Evolutionary conservation across 2,329 filamentous ascomycete species (phyloP).

Genomic region (Ophiostoma triangulosporum): DNA sequence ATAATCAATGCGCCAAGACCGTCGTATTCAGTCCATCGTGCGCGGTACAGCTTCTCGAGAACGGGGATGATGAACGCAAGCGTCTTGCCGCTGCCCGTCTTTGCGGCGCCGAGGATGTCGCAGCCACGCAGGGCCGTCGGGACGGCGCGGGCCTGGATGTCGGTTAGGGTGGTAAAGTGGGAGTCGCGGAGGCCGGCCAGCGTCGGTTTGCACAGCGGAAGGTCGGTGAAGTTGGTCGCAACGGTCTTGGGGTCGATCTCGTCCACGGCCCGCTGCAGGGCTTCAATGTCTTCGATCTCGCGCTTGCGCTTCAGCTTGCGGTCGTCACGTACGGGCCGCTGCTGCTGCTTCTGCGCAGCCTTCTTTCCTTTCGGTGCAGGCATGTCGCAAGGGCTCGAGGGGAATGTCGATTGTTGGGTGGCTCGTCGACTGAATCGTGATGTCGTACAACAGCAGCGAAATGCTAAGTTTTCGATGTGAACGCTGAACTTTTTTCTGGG

Average conservation of each 20-base stretch:
- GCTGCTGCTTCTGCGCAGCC: conserved; percentile 2
- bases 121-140: conserved; percentile 71
- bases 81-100: conserved; percentile 94
- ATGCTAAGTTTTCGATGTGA: neutral
- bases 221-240: conserved; percentile 59
- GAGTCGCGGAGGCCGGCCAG: conserved; percentile 65
- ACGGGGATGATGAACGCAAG: conserved; percentile 85
- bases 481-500: neutral
- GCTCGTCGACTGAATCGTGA: neutral
- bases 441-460: neutral
- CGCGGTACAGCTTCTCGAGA: conserved; percentile 80
- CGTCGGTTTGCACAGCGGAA: conserved; percentile 77
- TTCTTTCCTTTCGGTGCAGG: conserved; percentile 6
- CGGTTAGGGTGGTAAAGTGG: conserved; percentile 81
- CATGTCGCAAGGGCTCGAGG: conserved; percentile 2
- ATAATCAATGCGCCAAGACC: conserved; percentile 87
- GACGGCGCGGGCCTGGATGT: conserved; percentile 83
- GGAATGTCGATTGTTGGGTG: neutral
- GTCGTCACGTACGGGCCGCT: conserved; percentile 9
- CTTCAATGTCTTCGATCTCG: conserved; percentile 17
- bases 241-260: conserved; percentile 39
- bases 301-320: conserved; percentile 18
- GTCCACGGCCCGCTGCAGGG: conserved; percentile 17
- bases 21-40: conserved; percentile 80
- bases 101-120: conserved; percentile 88